Evolutionary conservation across 2,329 filamentous ascomycete genomes (phyloP), one percentile per base, ranked within the genome.

Genomic region (Fonsecaea pedrosoi): DNA sequence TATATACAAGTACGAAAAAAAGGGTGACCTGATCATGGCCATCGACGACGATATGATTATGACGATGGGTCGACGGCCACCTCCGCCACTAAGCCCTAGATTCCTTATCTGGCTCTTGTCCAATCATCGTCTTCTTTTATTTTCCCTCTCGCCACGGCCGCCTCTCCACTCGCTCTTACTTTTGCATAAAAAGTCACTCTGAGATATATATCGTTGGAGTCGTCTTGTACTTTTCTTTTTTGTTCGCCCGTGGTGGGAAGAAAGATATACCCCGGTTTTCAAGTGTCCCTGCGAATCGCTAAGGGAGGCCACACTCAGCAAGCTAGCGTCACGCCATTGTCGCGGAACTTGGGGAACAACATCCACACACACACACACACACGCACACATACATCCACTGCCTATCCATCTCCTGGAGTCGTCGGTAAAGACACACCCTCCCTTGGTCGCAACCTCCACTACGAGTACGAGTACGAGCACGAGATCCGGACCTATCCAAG

Each of bases 61-160:
- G 10, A 42, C 12, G 4, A 34, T 38, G 34, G 21, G n/a, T 25
- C 25, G 30, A 48, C 61, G 61, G 61, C 37, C 53, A 50, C 61
- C 61, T 63, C 61, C 61, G 61, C 15, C 61, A 50, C 54, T 54
- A 38, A 25, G 25, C 25, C 45, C 12, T 18, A 8, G 13, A 25
- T 25, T 58, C 55, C 62, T 64, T 64, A 64, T 64, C 62, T 18
- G 38, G 18, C 40, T 30, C 21, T 12, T n/a, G 7, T 38, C 60
- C 53, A 63, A 40, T 58, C 62, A 25, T 21, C 25, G 45, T 10
- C 21, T 2, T 25, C 4, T 3, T 25, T 8, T 42, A n/a, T 42
- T 18, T 13, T n/a, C 40, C 15, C 40, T n/a, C 40, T 42, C 40
- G 13, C 18, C 15, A 25, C 25, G 25, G 25, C 25, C 25, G 25